Evolutionary conservation across 2,329 filamentous ascomycete species (phyloP).

Genomic region (Ilyonectria robusta): DNA sequence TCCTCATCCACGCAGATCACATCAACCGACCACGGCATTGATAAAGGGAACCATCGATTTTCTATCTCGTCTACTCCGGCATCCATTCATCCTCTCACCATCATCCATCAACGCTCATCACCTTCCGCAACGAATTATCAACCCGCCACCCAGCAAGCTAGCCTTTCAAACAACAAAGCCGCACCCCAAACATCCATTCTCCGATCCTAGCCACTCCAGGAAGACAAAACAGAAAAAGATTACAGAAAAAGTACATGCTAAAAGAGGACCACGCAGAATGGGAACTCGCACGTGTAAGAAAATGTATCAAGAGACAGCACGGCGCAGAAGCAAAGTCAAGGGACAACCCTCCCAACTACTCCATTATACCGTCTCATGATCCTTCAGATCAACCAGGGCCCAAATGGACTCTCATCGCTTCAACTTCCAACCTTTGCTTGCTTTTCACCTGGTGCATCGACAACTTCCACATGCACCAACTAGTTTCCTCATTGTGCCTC

Average conservation of each 20-base stretch:
- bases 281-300: conserved; percentile 22
- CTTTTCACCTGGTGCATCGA: conserved; percentile 1
- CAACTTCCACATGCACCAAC: conserved; percentile 1
- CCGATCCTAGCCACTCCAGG: conserved; percentile 1
- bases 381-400: not conserved
- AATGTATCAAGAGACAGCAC: conserved; percentile 16
- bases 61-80: conserved; percentile 26
- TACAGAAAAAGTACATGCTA: conserved; percentile 27
- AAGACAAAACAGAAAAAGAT: conserved; percentile 13
- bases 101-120: conserved; percentile 14
- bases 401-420: not conserved
- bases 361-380: not conserved
- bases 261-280: conserved; percentile 27
- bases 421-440: conserved; percentile 2
- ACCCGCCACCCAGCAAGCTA: conserved; percentile 11
- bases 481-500: not conserved
- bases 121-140: conserved; percentile 24
- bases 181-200: conserved; percentile 4
- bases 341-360: not conserved
- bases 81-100: not conserved
- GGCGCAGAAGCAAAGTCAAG: not conserved
- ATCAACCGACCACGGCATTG: not conserved
- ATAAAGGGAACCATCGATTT: conserved; percentile 24
- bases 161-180: conserved; percentile 13
- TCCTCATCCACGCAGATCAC: not conserved